Evolutionary conservation across 2,329 filamentous ascomycete genomes (phyloP), one percentile per base, ranked within the genome.

Genomic region (Sphaerulina vaccinii): DNA sequence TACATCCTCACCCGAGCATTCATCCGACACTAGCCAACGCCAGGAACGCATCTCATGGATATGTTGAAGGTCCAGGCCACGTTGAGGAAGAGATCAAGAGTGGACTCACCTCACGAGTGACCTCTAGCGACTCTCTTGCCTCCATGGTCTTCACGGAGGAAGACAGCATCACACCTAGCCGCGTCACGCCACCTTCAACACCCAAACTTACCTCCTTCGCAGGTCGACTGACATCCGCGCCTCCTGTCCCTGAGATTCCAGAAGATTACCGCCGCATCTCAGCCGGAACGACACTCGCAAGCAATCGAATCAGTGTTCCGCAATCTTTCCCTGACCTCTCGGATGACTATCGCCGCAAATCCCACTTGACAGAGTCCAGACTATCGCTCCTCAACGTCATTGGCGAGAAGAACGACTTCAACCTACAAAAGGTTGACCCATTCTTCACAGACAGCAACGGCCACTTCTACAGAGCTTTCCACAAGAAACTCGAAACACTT

Each of bases 371-470:
- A 27, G 13, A 35, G 18, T 52, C 53, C 9, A 21, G 49, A 15
- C 70, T 84, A 19, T 82, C 79, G 18, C 68, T 83, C 13, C 70
- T 80, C 41, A 74, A 75, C 1, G 74, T 85, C n/a, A 72, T 83
- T 9, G 80, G 80, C 11, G 79, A 79, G 41, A 80, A 81, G 61
- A 78, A 77, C 13, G 59, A 58, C 41, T 60, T 55, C 45, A 57
- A 54, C 16, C 40, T 60, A 8, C 59, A 62, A 23, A 59, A 60
- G 41, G 54, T 60, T 15, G 58, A 62, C 36, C 59, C 50, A n/a
- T 82, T 81, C 69, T 86, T 86, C 69, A 84, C 79, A 4, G 83
- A 86, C 63, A 76, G 75, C 44, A 80, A 74, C 16, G 82, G 81
- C 24, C 74, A 81, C 52, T 86, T 81, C 66, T 82, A 80, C 52